phyloP scores from a whole-genome alignment of 2,329 filamentous ascomycete genomes.

The Diplodia scrobiculata region DNA sequence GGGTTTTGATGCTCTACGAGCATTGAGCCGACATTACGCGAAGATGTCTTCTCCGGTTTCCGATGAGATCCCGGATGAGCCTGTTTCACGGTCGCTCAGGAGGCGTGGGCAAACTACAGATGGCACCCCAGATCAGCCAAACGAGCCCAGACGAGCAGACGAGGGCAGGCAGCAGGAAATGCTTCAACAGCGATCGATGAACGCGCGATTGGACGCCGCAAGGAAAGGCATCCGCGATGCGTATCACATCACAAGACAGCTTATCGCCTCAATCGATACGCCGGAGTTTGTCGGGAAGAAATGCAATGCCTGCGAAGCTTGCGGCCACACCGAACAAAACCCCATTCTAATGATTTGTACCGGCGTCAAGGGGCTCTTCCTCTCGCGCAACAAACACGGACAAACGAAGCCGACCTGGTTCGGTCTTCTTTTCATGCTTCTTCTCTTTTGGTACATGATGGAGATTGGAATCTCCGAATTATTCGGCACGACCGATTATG shows the following conservation, averaged over 20 bases:
- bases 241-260: constrained; percentile 47
- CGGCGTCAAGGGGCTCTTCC: constrained; percentile 38
- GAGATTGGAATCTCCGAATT: constrained; percentile 39
- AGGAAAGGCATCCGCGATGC: constrained; percentile 50
- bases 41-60: neutral
- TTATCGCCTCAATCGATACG: constrained; percentile 46
- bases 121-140: constrained; percentile 36
- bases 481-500: constrained; percentile 56
- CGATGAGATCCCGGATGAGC: neutral
- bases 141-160: constrained; percentile 43
- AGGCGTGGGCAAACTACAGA: neutral
- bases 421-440: constrained; percentile 19
- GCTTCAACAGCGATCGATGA: constrained; percentile 48
- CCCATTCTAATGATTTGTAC: constrained; percentile 33
- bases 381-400: constrained; percentile 30
- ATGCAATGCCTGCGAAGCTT: neutral
- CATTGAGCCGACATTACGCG: neutral
- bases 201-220: constrained; percentile 45
- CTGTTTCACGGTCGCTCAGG: neutral
- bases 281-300: neutral
- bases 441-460: constrained; percentile 14
- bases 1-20: neutral
- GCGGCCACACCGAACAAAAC: neutral
- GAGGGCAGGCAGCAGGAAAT: constrained; percentile 49
- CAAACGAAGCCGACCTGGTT: constrained; percentile 26